Percentiles rank a stretch among this genome's conserved stretches.
phyloP scores from a whole-genome alignment of 2,329 filamentous ascomycete species.

The Bipolaris oryzae region DNA sequence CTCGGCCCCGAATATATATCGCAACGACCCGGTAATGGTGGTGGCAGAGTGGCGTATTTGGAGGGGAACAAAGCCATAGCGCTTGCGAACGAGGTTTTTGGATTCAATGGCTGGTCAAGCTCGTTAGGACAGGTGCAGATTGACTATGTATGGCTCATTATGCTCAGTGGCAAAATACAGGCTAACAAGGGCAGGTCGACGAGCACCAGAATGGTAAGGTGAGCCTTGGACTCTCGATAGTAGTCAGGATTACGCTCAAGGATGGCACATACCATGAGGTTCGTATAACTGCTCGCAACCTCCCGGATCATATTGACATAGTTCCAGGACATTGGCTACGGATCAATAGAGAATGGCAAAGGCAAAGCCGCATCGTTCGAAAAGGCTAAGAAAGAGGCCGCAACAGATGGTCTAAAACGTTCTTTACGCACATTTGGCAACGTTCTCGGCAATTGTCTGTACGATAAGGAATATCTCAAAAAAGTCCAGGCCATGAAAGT shows the following conservation, averaged over 20 bases:
- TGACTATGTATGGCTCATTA: conserved; percentile 71
- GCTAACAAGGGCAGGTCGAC: conserved; percentile 64
- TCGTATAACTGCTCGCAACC: not conserved
- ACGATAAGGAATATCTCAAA: conserved; percentile 91
- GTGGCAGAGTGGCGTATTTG: conserved; percentile 88
- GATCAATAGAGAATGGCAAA: conserved; percentile 94
- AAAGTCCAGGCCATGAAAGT: conserved; percentile 91
- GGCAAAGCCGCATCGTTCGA: conserved; percentile 96
- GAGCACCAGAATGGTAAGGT: conserved; percentile 81
- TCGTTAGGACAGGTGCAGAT: conserved; percentile 94
- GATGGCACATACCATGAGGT: conserved; percentile 95
- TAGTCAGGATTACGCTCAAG: conserved; percentile 84
- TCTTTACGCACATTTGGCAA: conserved; percentile 92
- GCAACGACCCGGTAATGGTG: conserved; percentile 78
- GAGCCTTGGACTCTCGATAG: conserved; percentile 84
- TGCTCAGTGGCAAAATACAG: not conserved
- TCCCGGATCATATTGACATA: conserved; percentile 12
- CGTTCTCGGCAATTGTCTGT: conserved; percentile 96
- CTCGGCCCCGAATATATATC: conserved; percentile 97
- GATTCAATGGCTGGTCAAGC: conserved; percentile 97
- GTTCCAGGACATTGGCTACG: conserved; percentile 85
- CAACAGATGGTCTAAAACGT: conserved; percentile 91
- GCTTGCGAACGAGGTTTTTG: conserved; percentile 92
- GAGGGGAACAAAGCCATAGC: conserved; percentile 97
- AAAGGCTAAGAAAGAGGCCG: conserved; percentile 98